Conservation (phyloP, 2,329 filamentous ascomycete genomes). For the Coniella lustricola region DNA sequence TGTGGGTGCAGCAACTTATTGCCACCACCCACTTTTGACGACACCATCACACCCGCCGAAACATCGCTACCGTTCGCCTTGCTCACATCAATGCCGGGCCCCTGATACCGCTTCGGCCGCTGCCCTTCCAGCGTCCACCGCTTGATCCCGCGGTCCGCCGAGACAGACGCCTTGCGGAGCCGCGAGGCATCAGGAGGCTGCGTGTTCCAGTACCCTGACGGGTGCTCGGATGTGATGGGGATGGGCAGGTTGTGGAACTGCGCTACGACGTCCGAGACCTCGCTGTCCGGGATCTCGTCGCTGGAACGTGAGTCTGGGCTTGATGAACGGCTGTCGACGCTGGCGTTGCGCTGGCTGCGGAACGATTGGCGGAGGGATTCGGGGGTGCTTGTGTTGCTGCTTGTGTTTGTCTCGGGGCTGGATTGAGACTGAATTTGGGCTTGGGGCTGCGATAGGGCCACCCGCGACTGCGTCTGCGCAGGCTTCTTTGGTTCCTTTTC, state of each 20-base stretch:
- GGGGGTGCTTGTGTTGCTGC: constrained; percentile 4
- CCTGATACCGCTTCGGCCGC: constrained; percentile 25
- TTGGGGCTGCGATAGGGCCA: background rate
- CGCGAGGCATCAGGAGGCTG: constrained; percentile 16
- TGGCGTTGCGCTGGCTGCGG: constrained; percentile 7
- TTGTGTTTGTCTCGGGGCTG: background rate
- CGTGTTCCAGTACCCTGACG: constrained; percentile 28
- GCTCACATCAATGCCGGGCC: constrained; percentile 18
- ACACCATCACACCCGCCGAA: too few relatives aligned
- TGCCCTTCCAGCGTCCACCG: constrained; percentile 32
- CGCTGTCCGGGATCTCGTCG: constrained; percentile 13
- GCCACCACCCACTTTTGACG: too few relatives aligned
- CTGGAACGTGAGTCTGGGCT: constrained; percentile 6
- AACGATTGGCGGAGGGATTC: constrained; percentile 4
- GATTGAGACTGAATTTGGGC: too few relatives aligned
- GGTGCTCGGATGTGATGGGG: constrained; percentile 28
- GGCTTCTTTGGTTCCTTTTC: constrained; percentile 15
- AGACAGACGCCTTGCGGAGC: constrained; percentile 20
- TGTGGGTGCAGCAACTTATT: too few relatives aligned
- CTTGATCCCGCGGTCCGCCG: constrained; percentile 23
- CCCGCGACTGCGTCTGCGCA: background rate
- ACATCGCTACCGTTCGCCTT: too few relatives aligned
- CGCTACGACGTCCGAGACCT: constrained; percentile 16
- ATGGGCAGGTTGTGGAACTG: constrained; percentile 31
- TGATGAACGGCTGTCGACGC: constrained; percentile 10